phyloP scores from a whole-genome alignment of 1,284 basidiomycete species.

The Leccinum laetum region DNA sequence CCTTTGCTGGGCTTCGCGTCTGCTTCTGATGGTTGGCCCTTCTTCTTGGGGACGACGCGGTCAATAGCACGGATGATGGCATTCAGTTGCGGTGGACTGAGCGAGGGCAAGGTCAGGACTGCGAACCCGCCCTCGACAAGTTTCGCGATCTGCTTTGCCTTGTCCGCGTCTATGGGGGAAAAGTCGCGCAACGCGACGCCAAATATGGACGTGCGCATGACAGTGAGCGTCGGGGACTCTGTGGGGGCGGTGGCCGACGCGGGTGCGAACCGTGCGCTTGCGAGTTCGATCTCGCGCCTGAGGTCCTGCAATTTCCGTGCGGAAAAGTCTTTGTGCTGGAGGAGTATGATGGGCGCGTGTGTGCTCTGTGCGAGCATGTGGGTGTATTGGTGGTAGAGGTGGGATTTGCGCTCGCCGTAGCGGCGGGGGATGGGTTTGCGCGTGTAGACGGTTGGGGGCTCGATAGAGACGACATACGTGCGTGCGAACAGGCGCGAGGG shows the following conservation, averaged over 20 bases:
- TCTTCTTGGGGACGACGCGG: slow-evolving; percentile 58
- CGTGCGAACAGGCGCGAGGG: slow-evolving; percentile 12
- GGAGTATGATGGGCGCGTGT: slow-evolving; percentile 62
- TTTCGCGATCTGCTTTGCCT: slow-evolving; percentile 51
- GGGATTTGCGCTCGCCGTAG: slow-evolving; percentile 72
- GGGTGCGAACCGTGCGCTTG: slow-evolving; percentile 46
- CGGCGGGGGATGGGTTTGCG: slow-evolving; percentile 56
- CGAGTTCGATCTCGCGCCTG: slow-evolving; percentile 59
- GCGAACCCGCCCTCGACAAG: slow-evolving; percentile 61
- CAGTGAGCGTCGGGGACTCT: slow-evolving; percentile 53
- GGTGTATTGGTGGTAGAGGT: slow-evolving; percentile 75
- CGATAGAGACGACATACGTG: slow-evolving; percentile 61
- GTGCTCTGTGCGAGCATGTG: slow-evolving; percentile 56
- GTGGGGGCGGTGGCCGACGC: slow-evolving; percentile 33
- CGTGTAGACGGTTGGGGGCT: slow-evolving; percentile 49
- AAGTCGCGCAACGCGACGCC: slow-evolving; percentile 69
- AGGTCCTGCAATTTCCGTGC: slow-evolving; percentile 62
- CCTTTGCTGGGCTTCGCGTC: slow-evolving; percentile 41
- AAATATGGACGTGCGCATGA: slow-evolving; percentile 71
- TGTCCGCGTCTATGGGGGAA: slow-evolving; percentile 47
- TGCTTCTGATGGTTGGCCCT: slow-evolving; percentile 44
- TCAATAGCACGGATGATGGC: slow-evolving; percentile 69
- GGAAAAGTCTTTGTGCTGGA: slow-evolving; percentile 71
- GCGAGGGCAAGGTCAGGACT: slow-evolving; percentile 62
- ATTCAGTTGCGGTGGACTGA: slow-evolving; percentile 70